Evolutionary conservation across 495 filamentous ascomycete genomes (phyloP).

Genomic region (Margaritispora aquatica): DNA sequence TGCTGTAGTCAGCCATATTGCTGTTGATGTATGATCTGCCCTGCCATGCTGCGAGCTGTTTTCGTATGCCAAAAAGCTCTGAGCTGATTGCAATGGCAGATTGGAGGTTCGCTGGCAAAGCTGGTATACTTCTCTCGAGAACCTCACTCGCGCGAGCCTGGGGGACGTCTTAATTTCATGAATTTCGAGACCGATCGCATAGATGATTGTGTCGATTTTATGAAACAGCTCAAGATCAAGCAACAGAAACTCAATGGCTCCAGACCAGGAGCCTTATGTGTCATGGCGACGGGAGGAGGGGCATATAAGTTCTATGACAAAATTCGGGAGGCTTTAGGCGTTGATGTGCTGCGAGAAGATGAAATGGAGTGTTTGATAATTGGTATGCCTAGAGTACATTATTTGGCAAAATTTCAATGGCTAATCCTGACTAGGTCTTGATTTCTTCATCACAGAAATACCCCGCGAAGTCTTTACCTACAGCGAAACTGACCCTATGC

Average conservation of each 20-base stretch:
- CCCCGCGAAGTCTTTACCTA: conserved; percentile 96
- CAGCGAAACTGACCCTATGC: conserved; percentile 79
- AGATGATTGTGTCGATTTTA: conserved; percentile 84
- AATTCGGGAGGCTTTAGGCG: conserved; percentile 70
- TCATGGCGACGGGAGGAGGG: conserved; percentile 93
- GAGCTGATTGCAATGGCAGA: conserved; percentile 43
- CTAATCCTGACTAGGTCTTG: conserved; percentile 54
- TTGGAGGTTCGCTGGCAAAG: conserved; percentile 91
- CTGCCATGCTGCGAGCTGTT: neutral
- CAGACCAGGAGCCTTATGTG: conserved; percentile 58
- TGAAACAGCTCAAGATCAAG: conserved; percentile 72
- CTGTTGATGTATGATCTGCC: conserved; percentile 71
- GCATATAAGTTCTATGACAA: conserved; percentile 94
- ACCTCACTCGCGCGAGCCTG: conserved; percentile 65
- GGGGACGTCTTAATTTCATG: conserved; percentile 88
- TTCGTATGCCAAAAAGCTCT: conserved; percentile 7
- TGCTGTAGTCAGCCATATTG: conserved; percentile 88
- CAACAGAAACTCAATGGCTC: conserved; percentile 68
- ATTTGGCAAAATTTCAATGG: neutral
- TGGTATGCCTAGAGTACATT: conserved; percentile 39
- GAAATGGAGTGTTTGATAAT: conserved; percentile 99
- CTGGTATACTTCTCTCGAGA: conserved; percentile 96
- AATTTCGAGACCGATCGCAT: conserved; percentile 94
- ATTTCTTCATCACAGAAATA: conserved; percentile 98
- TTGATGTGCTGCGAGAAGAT: conserved; percentile 87